These are phyloP conservation scores for Podaxis carcinomalis DNA, from an alignment of 768 basidiomycete genomes.

Conservation along the genomic window DNA sequence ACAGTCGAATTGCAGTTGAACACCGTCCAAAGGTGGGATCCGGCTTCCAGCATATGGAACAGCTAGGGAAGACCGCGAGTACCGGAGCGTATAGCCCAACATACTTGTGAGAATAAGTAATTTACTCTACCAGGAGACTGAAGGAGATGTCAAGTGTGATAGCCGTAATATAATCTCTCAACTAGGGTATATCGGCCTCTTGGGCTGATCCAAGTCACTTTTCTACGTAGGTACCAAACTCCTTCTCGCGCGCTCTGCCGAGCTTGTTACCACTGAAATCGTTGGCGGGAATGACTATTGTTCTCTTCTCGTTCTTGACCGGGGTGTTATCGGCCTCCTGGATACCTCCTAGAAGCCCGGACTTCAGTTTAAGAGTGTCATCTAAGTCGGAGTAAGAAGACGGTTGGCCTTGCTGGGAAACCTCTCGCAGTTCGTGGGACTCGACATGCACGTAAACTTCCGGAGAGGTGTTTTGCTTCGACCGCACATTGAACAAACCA, in stretches of 20 bases:
- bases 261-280: not conserved
- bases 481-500: not conserved
- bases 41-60: no score
- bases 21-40: no score
- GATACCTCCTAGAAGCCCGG: not conserved
- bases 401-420: not conserved
- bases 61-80: no score
- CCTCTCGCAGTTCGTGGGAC: slow-evolving; percentile 16
- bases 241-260: not conserved
- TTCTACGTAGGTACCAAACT: not conserved
- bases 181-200: not conserved
- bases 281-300: not conserved
- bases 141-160: not conserved
- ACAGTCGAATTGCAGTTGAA: no score
- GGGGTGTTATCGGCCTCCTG: not conserved
- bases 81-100: not conserved
- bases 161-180: not conserved
- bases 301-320: not conserved
- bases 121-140: not conserved
- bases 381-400: not conserved
- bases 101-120: not conserved
- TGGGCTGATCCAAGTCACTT: not conserved
- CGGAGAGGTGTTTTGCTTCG: slow-evolving; percentile 3
- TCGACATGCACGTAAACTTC: slow-evolving; percentile 21
- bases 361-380: not conserved